These are phyloP conservation scores for Inonotus hispidus DNA, from an alignment of 1,284 basidiomycete genomes.

Conservation along the genomic window DNA sequence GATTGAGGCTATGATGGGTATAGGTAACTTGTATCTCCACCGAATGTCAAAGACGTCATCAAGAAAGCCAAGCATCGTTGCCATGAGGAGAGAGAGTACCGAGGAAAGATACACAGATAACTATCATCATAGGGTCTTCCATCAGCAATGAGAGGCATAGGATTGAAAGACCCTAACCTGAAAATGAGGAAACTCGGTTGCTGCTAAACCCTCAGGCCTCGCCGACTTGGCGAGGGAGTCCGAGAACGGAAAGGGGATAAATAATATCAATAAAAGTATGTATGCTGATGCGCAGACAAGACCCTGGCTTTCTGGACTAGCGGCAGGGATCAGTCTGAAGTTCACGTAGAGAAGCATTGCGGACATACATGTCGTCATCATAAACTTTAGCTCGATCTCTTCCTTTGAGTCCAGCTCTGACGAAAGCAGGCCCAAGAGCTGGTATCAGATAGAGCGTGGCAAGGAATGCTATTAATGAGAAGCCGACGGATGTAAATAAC, in stretches of 20 bases:
- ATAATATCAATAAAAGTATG: slow-evolving; percentile 78
- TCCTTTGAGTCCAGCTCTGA: slow-evolving; percentile 74
- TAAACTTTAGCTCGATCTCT: slow-evolving; percentile 78
- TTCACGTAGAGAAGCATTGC: neutral
- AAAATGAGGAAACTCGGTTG: slow-evolving; percentile 79
- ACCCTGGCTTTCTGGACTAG: slow-evolving; percentile 90
- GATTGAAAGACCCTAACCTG: slow-evolving; percentile 46
- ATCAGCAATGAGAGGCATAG: neutral
- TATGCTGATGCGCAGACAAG: slow-evolving; percentile 89
- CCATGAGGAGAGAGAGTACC: slow-evolving; percentile 84
- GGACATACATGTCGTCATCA: slow-evolving; percentile 65
- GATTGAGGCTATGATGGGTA: slow-evolving; percentile 92
- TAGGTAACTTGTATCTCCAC: slow-evolving; percentile 97
- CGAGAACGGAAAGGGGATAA: slow-evolving; percentile 88
- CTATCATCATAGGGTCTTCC: slow-evolving; percentile 34
- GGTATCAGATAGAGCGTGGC: slow-evolving; percentile 72
- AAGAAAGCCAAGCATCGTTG: slow-evolving; percentile 91
- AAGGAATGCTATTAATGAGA: slow-evolving; percentile 76
- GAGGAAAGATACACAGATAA: slow-evolving; percentile 92
- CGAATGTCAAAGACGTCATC: slow-evolving; percentile 99
- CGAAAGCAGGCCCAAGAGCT: slow-evolving; percentile 65
- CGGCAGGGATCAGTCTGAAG: neutral
- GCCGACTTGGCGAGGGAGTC: slow-evolving; percentile 52
- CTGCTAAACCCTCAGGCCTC: slow-evolving; percentile 54
- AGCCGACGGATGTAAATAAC: slow-evolving; percentile 69